Percentiles rank a stretch among this genome's conserved stretches.
phyloP scores from a whole-genome alignment of 805 yeast genomes.

The Cyberlindnera misumaiensis region DNA sequence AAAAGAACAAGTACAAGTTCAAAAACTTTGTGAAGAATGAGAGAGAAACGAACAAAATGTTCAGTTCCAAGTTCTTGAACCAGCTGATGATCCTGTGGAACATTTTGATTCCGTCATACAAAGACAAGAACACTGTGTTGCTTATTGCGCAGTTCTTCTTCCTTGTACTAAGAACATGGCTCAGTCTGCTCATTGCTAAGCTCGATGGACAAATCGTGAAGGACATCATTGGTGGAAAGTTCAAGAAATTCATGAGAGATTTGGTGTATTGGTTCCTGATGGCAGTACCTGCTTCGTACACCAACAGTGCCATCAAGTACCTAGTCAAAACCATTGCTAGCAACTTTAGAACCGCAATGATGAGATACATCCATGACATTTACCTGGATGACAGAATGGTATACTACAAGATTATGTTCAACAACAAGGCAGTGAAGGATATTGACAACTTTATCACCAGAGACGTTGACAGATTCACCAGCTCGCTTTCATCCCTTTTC shows the following conservation, averaged over 20 bases:
- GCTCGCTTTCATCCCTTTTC: slow-evolving; percentile 73
- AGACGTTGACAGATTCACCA: slow-evolving; percentile 76
- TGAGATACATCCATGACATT: slow-evolving; percentile 84
- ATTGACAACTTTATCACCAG: slow-evolving; percentile 79
- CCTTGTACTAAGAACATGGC: slow-evolving; percentile 77
- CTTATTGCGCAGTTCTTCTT: slow-evolving; percentile 67
- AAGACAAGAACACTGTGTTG: slow-evolving; percentile 59
- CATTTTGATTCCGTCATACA: slow-evolving; percentile 70
- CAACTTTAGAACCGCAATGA: slow-evolving; percentile 77
- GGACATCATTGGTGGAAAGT: slow-evolving; percentile 78
- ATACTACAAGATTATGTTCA: slow-evolving; percentile 69
- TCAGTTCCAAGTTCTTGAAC: slow-evolving; percentile 59
- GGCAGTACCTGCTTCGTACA: slow-evolving; percentile 89
- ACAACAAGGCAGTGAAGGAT: slow-evolving; percentile 45
- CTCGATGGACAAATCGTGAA: slow-evolving; percentile 89
- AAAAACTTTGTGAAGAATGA: slow-evolving; percentile 23
- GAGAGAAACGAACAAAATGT: slow-evolving; percentile 22
- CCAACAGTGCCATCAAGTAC: slow-evolving; percentile 83
- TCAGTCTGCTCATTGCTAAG: slow-evolving; percentile 77
- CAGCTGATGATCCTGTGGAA: slow-evolving; percentile 74
- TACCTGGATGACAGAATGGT: slow-evolving; percentile 76
- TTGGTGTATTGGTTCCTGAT: slow-evolving; percentile 80
- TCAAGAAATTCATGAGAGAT: slow-evolving; percentile 67
- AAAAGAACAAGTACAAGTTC: slow-evolving; percentile 22
- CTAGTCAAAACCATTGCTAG: slow-evolving; percentile 70